Evolutionary conservation across 345 rosid species (phyloP).

Genomic region (Populus pruinosa): DNA sequence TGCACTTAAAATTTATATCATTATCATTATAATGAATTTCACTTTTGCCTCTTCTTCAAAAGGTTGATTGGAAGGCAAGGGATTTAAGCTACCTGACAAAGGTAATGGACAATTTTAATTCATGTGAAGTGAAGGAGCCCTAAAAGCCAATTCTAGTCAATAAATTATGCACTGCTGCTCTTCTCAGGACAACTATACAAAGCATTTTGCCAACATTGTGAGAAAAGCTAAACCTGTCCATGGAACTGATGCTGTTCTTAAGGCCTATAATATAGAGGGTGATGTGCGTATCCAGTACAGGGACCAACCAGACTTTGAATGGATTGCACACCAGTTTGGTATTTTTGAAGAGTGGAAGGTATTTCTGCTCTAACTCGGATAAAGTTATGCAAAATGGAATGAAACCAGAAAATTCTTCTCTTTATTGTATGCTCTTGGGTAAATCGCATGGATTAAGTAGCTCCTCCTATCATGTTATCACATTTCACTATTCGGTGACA

Average conservation of each 20-base stretch:
- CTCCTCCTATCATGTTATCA: not conserved
- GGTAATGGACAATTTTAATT: constrained; percentile 40
- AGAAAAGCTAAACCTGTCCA: constrained; percentile 59
- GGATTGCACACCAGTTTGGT: constrained; percentile 79
- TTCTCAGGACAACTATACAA: constrained; percentile 62
- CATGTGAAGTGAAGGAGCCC: constrained; percentile 1
- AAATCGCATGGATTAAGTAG: not conserved
- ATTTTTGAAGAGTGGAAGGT: constrained; percentile 98
- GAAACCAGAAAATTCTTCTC: not conserved
- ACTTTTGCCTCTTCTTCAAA: constrained; percentile 17
- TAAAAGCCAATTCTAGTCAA: constrained; percentile 8
- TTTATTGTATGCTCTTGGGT: not conserved
- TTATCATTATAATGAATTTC: not conserved
- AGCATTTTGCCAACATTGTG: constrained; percentile 61
- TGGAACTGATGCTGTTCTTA: constrained; percentile 66
- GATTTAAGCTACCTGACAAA: constrained; percentile 82
- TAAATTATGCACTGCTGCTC: constrained; percentile 17
- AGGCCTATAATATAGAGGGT: constrained; percentile 53
- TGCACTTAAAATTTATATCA: constrained; percentile 10
- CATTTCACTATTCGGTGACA: not conserved
- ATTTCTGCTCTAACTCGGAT: not conserved
- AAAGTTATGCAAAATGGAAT: not conserved
- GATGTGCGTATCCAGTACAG: constrained; percentile 72
- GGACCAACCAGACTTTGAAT: constrained; percentile 73
- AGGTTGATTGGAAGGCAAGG: constrained; percentile 91